Base-by-base conservation (phyloP, 2,329 filamentous ascomycete species). In the Venturia carpophila region DNA sequence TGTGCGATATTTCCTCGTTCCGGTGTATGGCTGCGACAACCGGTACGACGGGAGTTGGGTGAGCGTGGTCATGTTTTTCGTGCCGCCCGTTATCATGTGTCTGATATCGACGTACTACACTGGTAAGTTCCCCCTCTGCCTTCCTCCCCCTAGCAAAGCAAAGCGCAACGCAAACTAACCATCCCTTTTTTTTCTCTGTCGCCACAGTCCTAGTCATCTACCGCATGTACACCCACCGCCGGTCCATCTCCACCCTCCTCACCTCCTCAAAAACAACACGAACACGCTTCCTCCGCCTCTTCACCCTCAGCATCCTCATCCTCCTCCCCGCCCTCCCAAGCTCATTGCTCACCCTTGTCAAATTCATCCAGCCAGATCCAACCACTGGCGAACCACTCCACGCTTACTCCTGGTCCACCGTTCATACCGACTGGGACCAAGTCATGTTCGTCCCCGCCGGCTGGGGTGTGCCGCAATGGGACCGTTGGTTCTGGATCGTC, bases 261-360 rank as follows among this genome's bases (percentile, higher is more conserved):
- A 75, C 76, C 15, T 78, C 79, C 52, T 79, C 79, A 65, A 81
- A 80, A 62, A 79, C 83, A 45, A 86, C 75, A 64, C 82, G 82
- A 63, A 83, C 83, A 1, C 81, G 84, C 66, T 89, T 89, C 76
- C 68, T 86, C 64, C 82, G 87, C 47, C 81, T 86, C 56, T 84
- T 85, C 68, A 70, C 83, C 58, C 79, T 89, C 71, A 79, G 85
- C 41, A 17, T 82, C 47, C 70, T 81, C 47, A 81, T 83, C 67
- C 73, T 87, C 1, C 85, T 34, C 41, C 52, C 45, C 6, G 30
- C 56, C 37, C 34, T 65, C 24, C n/a, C 56, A 30, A 24, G 19
- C 39, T 39, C 24, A 21, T 13, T 65, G 42, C 3, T 30, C 42
- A n/a, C 42, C 55, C 47, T 64, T 13, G 10, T 45, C 5, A 42